Evolutionary conservation across 495 filamentous ascomycete species (phyloP).

Genomic region (Penicillium robsamsonii): DNA sequence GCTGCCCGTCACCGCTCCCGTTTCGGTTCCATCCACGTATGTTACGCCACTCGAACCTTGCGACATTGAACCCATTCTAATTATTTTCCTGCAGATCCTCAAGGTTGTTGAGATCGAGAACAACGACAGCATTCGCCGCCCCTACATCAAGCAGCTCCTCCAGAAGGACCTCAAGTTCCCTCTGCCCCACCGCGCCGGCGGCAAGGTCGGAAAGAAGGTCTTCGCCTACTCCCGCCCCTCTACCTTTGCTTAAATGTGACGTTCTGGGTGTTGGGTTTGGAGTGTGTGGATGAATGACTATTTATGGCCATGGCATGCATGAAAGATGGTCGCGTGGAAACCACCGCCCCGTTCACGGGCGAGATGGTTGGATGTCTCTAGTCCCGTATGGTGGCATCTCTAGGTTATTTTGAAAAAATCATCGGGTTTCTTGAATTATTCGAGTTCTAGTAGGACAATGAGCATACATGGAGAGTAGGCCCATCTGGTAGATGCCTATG

Average conservation of each 20-base stretch:
- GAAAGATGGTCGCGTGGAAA: conserved; percentile 43
- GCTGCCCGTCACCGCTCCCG: conserved; percentile 95
- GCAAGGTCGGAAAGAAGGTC: conserved; percentile 81
- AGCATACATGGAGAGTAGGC: neutral
- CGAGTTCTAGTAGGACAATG: conserved; percentile 13
- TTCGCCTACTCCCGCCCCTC: conserved; percentile 88
- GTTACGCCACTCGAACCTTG: conserved; percentile 30
- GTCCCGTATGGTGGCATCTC: conserved; percentile 47
- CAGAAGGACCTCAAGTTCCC: conserved; percentile 95
- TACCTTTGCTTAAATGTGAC: conserved; percentile 68
- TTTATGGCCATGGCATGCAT: conserved; percentile 51
- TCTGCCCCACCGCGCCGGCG: conserved; percentile 83
- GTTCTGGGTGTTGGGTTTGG: conserved; percentile 39
- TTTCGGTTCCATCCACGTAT: conserved; percentile 96
- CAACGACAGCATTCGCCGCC: conserved; percentile 86
- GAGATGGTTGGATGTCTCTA: conserved; percentile 47
- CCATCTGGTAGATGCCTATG: neutral
- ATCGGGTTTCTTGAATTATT: conserved; percentile 35
- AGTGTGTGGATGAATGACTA: conserved; percentile 50
- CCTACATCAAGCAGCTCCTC: conserved; percentile 98
- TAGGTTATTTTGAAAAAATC: conserved; percentile 45
- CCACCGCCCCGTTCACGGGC: conserved; percentile 39
- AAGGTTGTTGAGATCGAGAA: conserved; percentile 97
- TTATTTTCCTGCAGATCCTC: conserved; percentile 69
- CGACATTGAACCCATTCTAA: conserved; percentile 28